These are phyloP conservation scores for Colletotrichum kahawae DNA, from an alignment of 2,329 filamentous ascomycete genomes.

Conservation along the genomic window DNA sequence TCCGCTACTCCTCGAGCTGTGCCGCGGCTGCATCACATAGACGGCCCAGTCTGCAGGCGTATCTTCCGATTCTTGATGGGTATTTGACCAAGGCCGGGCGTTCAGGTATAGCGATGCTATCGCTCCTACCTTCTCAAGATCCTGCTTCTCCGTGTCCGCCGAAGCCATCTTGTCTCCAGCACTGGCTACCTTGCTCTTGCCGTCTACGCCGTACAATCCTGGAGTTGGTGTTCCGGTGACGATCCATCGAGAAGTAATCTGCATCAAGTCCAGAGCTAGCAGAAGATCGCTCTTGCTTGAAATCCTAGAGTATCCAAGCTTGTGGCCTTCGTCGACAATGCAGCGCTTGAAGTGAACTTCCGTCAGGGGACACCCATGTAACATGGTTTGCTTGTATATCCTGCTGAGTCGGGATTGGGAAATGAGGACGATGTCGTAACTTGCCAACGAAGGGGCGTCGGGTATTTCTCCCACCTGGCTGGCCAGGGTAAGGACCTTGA, in stretches of 20 bases:
- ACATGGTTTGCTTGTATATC: conserved; percentile 43
- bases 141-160: conserved; percentile 53
- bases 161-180: not conserved
- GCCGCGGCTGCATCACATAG: conserved; percentile 69
- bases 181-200: not conserved
- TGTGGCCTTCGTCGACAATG: conserved; percentile 92
- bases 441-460: conserved; percentile 58
- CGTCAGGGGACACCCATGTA: conserved; percentile 64
- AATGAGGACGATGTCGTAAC: conserved; percentile 80
- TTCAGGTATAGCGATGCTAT: conserved; percentile 75
- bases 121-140: conserved; percentile 69
- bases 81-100: conserved; percentile 79
- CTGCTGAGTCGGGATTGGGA: conserved; percentile 75
- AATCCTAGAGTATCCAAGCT: conserved; percentile 69
- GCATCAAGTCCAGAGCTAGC: conserved; percentile 55
- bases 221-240: conserved; percentile 90
- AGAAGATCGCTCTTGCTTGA: conserved; percentile 62
- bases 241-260: conserved; percentile 80
- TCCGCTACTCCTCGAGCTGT: conserved; percentile 56
- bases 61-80: conserved; percentile 55
- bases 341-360: conserved; percentile 83
- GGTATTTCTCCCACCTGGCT: conserved; percentile 59
- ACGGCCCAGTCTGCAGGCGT: conserved; percentile 71
- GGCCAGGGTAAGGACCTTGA: conserved; percentile 70
- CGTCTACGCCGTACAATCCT: conserved; percentile 74